Conservation (phyloP, 1,284 basidiomycete species). For the Omphalotus olearius region DNA sequence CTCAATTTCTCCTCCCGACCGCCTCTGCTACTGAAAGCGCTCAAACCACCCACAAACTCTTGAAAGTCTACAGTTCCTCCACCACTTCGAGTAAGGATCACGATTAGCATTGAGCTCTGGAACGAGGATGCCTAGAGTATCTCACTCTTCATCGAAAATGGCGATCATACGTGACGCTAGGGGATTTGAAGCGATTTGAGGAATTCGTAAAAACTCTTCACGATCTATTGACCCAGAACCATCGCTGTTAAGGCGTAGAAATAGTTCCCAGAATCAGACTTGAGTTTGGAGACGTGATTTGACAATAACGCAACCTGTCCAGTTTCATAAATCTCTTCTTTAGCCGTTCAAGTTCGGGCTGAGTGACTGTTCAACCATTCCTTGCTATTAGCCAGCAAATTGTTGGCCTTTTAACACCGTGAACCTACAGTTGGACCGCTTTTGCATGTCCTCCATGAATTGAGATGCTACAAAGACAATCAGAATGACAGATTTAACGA, state of each 20-base stretch:
- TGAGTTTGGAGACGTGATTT: neutral
- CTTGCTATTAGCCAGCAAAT: neutral
- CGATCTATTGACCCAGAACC: conserved; percentile 97
- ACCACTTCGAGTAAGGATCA: conserved; percentile 63
- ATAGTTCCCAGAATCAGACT: neutral
- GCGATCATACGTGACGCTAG: conserved; percentile 97
- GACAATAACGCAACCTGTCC: conserved; percentile 59
- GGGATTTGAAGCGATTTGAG: conserved; percentile 97
- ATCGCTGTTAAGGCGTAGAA: conserved; percentile 51
- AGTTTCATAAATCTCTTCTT: conserved; percentile 99
- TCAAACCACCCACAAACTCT: conserved; percentile 96
- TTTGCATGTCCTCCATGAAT: conserved; percentile 93
- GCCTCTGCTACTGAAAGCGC: conserved; percentile 95
- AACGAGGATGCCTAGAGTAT: conserved; percentile 12
- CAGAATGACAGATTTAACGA: conserved; percentile 2
- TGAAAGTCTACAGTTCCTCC: conserved; percentile 99
- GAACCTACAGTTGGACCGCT: conserved; percentile 83
- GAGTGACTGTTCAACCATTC: conserved; percentile 65
- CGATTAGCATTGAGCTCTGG: neutral
- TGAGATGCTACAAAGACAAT: conserved; percentile 60
- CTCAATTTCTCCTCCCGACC: conserved; percentile 94
- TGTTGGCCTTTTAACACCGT: neutral
- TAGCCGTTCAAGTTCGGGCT: conserved; percentile 85
- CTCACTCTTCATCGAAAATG: conserved; percentile 98
- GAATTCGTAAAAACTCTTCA: conserved; percentile 98